These are phyloP conservation scores for Pistacia atlantica DNA, from an alignment of 345 rosid genomes.

Conservation along the genomic window DNA sequence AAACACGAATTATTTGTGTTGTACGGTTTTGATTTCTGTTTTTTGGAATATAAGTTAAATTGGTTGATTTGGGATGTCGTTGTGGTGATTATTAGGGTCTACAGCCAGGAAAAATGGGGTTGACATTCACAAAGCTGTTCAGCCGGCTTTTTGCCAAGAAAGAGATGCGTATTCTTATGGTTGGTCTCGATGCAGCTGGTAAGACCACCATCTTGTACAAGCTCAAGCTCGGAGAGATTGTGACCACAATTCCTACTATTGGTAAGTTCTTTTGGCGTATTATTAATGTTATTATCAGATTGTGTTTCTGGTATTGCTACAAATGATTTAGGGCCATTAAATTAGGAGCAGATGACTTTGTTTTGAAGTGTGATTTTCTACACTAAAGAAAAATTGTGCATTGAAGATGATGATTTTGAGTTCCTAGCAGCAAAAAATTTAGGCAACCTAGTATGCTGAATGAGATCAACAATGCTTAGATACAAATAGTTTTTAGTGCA, in stretches of 20 bases:
- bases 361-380: slow-evolving; percentile 4
- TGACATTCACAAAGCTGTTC: slow-evolving; percentile 71
- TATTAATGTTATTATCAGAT: too few species aligned
- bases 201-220: slow-evolving; percentile 72
- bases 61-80: slow-evolving; percentile 6
- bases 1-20: not conserved
- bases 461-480: not conserved
- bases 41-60: not conserved
- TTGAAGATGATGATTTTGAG: not conserved
- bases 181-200: slow-evolving; percentile 61
- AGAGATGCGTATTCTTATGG: slow-evolving; percentile 51
- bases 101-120: slow-evolving; percentile 50
- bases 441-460: not conserved
- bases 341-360: not conserved
- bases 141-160: slow-evolving; percentile 63
- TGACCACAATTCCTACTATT: slow-evolving; percentile 64
- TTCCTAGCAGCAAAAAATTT: not conserved
- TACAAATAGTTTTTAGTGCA: not conserved
- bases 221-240: slow-evolving; percentile 69
- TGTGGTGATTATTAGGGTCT: slow-evolving; percentile 29
- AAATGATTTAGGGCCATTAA: not conserved
- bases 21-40: not conserved
- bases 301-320: too few species aligned
- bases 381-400: not conserved
- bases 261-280: slow-evolving; percentile 31